Percentiles rank a stretch among this genome's conserved stretches.
phyloP scores from a whole-genome alignment of 495 filamentous ascomycete genomes.

The Lentithecium fluviatile region DNA sequence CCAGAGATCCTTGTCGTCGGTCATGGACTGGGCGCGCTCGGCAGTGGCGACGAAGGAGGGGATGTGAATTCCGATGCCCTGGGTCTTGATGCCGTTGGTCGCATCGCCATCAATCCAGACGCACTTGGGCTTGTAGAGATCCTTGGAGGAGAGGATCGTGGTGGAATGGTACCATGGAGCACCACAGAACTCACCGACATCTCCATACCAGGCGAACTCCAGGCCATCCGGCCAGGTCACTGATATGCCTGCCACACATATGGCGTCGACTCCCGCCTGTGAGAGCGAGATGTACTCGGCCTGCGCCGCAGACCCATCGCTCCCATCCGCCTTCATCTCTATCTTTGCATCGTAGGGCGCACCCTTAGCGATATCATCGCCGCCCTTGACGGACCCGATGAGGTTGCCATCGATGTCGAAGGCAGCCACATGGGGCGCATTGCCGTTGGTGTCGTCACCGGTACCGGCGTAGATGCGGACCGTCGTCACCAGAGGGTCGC shows the following conservation, averaged over 20 bases:
- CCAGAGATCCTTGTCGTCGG: slow-evolving; percentile 11
- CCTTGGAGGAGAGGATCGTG: neutral
- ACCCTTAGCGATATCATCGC: neutral
- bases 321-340: neutral
- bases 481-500: neutral
- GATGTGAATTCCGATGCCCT: slow-evolving; percentile 17
- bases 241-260: neutral
- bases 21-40: slow-evolving; percentile 8
- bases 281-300: neutral
- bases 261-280: neutral
- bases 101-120: slow-evolving; percentile 18
- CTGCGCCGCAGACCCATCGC: neutral
- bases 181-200: slow-evolving; percentile 10
- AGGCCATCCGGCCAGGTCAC: neutral
- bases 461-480: neutral
- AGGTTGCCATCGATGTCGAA: neutral
- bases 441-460: neutral
- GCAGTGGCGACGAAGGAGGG: slow-evolving; percentile 8
- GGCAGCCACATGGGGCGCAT: neutral
- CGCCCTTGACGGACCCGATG: neutral
- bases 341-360: neutral
- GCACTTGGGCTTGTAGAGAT: slow-evolving; percentile 1
- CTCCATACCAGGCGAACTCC: slow-evolving; percentile 12
- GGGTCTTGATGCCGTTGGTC: slow-evolving; percentile 10
- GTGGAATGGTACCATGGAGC: slow-evolving; percentile 10